Evolutionary conservation across 2,329 filamentous ascomycete species (phyloP).

Genomic region (Ascochyta koolunga): DNA sequence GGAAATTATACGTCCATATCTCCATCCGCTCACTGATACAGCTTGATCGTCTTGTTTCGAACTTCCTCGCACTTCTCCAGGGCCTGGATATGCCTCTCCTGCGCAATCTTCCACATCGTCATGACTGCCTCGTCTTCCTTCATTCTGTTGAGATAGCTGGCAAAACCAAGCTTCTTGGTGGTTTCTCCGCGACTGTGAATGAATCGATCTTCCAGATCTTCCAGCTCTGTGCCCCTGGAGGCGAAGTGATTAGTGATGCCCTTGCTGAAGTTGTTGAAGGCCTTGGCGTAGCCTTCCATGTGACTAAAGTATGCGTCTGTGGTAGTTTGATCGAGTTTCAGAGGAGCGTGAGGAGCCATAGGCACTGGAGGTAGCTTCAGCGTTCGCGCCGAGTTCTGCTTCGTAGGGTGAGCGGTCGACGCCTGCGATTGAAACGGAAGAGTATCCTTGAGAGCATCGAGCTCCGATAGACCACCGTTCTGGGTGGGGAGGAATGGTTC

Average conservation of each 20-base stretch:
- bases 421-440: conserved; percentile 66
- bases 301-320: conserved; percentile 60
- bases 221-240: conserved; percentile 55
- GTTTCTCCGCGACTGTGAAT: conserved; percentile 59
- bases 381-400: conserved; percentile 46
- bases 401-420: conserved; percentile 51
- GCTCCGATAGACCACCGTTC: conserved; percentile 57
- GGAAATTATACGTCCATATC: neutral
- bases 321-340: conserved; percentile 53
- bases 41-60: conserved; percentile 39
- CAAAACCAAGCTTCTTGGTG: conserved; percentile 57
- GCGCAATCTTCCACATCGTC: conserved; percentile 65
- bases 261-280: conserved; percentile 62
- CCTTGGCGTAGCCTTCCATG: conserved; percentile 62
- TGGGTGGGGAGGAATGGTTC: conserved; percentile 57
- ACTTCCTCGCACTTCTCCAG: conserved; percentile 51
- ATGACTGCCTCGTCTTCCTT: conserved; percentile 70
- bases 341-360: conserved; percentile 53
- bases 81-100: conserved; percentile 64
- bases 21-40: conserved; percentile 24
- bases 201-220: conserved; percentile 54
- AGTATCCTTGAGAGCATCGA: conserved; percentile 59
- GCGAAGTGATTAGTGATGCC: conserved; percentile 63
- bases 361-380: conserved; percentile 60
- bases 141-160: conserved; percentile 65